These are phyloP conservation scores for Daedalea quercina DNA, from an alignment of 768 basidiomycete species.

Conservation along the genomic window DNA sequence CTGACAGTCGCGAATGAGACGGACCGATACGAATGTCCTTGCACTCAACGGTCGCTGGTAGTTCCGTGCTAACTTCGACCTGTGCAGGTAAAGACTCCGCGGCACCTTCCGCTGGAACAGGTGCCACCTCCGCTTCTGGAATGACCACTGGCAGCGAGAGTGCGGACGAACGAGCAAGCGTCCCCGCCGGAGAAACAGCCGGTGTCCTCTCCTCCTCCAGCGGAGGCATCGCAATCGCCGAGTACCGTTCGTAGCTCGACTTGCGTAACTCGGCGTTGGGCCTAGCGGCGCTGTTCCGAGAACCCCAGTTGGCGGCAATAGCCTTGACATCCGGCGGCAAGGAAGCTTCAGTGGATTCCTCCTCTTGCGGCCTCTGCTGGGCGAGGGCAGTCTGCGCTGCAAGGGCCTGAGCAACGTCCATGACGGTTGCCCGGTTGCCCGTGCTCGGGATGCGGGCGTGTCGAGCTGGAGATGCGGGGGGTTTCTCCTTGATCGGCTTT, in stretches of 20 bases:
- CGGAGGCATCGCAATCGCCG: constrained; percentile 54
- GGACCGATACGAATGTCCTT: constrained; percentile 9
- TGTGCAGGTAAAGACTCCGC: not conserved
- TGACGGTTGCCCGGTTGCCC: constrained; percentile 63
- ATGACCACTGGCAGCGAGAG: not conserved
- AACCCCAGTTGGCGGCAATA: constrained; percentile 16
- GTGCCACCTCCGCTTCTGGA: not conserved
- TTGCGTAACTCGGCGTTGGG: constrained; percentile 44
- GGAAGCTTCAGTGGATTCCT: constrained; percentile 7
- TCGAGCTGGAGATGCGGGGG: constrained; percentile 29
- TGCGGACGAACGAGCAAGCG: constrained; percentile 33
- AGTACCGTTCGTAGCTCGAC: constrained; percentile 64
- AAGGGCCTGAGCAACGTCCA: constrained; percentile 71
- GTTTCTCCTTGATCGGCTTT: not conserved
- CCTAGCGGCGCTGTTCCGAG: constrained; percentile 3
- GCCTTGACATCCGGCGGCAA: constrained; percentile 13
- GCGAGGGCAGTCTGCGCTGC: constrained; percentile 1
- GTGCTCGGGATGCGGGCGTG: constrained; percentile 59
- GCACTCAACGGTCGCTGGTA: not conserved
- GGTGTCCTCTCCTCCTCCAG: constrained; percentile 66
- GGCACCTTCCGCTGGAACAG: not conserved
- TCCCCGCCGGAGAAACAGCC: constrained; percentile 43
- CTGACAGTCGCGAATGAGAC: not conserved
- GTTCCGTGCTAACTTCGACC: not conserved
- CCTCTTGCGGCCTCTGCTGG: not conserved